Evolutionary conservation across 495 filamentous ascomycete species (phyloP).

Genomic region (Neurospora sp.): DNA sequence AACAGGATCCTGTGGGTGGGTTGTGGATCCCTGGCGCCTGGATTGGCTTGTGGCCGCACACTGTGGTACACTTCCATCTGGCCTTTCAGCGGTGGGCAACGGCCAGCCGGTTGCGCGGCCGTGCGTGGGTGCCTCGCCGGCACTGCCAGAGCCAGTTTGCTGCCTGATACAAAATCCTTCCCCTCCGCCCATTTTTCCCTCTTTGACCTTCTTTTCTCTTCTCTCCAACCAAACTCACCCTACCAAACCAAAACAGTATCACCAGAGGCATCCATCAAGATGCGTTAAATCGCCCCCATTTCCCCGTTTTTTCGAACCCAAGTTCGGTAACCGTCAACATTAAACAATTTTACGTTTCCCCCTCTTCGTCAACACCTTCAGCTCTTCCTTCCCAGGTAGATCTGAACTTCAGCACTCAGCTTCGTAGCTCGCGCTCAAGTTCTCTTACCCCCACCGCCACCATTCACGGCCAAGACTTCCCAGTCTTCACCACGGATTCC

Average conservation of each 20-base stretch:
- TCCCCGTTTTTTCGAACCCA: constrained; percentile 11
- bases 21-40: background rate
- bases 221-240: constrained; percentile 17
- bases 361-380: constrained; percentile 35
- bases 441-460: constrained; percentile 35
- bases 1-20: background rate
- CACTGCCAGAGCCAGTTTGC: constrained; percentile 8
- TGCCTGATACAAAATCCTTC: constrained; percentile 29
- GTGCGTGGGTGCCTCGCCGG: background rate
- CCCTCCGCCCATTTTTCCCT: constrained; percentile 12
- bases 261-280: constrained; percentile 25
- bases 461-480: constrained; percentile 42
- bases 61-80: background rate
- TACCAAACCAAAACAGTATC: constrained; percentile 2
- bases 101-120: background rate
- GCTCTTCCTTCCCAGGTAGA: constrained; percentile 44
- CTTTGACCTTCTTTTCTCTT: constrained; percentile 9
- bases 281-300: constrained; percentile 24
- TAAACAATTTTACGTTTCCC: constrained; percentile 26
- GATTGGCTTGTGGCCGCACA: background rate
- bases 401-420: constrained; percentile 44
- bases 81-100: background rate
- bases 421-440: constrained; percentile 37
- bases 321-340: constrained; percentile 29
- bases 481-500: constrained; percentile 52